Conservation (phyloP, 2,329 filamentous ascomycete genomes). For the Cephalotrichum gorgonifer region DNA sequence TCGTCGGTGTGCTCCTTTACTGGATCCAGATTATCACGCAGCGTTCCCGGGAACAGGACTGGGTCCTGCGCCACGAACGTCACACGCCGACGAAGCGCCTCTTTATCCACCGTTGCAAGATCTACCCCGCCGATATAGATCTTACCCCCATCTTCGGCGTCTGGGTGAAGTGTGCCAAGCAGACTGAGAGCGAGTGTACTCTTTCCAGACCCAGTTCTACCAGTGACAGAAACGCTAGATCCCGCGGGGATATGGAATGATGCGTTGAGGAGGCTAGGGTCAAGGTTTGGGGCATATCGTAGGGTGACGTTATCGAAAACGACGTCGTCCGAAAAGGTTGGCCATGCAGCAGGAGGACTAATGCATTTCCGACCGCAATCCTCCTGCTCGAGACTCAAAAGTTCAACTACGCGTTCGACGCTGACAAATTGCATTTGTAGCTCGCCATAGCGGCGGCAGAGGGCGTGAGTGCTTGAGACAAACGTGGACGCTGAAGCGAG, state of each 20-base stretch:
- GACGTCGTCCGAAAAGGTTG: slow-evolving; percentile 59
- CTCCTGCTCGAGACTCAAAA: slow-evolving; percentile 71
- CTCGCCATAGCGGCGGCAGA: slow-evolving; percentile 73
- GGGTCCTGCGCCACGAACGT: slow-evolving; percentile 57
- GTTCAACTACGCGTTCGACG: slow-evolving; percentile 75
- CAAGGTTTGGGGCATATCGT: slow-evolving; percentile 67
- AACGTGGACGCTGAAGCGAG: slow-evolving; percentile 62
- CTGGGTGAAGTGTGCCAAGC: slow-evolving; percentile 42
- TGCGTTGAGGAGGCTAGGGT: slow-evolving; percentile 59
- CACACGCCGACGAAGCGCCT: slow-evolving; percentile 44
- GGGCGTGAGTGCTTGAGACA: slow-evolving; percentile 57
- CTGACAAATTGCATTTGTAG: slow-evolving; percentile 89
- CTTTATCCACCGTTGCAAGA: slow-evolving; percentile 41
- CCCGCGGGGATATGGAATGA: slow-evolving; percentile 62
- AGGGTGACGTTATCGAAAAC: slow-evolving; percentile 69
- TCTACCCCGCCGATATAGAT: slow-evolving; percentile 45
- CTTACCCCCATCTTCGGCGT: slow-evolving; percentile 23
- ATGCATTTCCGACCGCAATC: slow-evolving; percentile 44
- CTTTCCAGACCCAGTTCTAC: slow-evolving; percentile 80
- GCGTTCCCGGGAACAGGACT: slow-evolving; percentile 47
- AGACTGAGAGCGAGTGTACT: slow-evolving; percentile 59
- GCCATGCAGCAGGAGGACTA: slow-evolving; percentile 67
- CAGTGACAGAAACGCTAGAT: slow-evolving; percentile 57
- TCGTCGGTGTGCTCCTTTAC: slow-evolving; percentile 44
- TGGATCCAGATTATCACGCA: slow-evolving; percentile 60